phyloP scores from a whole-genome alignment of 305 asterid species.

The Fraxinus albicans region DNA sequence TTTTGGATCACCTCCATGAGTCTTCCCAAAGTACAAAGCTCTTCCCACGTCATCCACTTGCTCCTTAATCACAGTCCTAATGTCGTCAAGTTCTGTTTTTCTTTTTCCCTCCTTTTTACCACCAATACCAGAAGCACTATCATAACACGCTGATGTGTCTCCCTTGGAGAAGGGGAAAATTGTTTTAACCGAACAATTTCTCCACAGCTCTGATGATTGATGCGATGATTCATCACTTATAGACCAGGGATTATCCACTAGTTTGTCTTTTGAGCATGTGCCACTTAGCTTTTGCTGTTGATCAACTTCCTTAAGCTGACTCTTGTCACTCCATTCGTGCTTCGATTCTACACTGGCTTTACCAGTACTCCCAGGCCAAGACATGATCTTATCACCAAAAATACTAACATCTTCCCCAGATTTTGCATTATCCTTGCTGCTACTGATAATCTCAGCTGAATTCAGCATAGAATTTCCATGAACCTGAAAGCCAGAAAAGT shows the following conservation, averaged over 20 bases:
- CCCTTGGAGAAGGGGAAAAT: constrained; percentile 59
- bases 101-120: constrained; percentile 64
- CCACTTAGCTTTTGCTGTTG: constrained; percentile 41
- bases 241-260: constrained; percentile 51
- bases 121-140: constrained; percentile 33
- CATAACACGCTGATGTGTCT: constrained; percentile 68
- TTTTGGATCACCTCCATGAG: constrained; percentile 53
- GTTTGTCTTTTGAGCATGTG: constrained; percentile 43
- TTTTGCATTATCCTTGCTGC: constrained; percentile 45
- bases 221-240: constrained; percentile 42
- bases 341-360: constrained; percentile 36
- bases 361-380: constrained; percentile 55
- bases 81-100: constrained; percentile 51
- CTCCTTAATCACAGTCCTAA: constrained; percentile 68
- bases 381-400: constrained; percentile 53
- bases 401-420: constrained; percentile 45
- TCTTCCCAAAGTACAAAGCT: constrained; percentile 65
- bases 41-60: constrained; percentile 89
- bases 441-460: constrained; percentile 41
- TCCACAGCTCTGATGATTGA: constrained; percentile 52
- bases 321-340: constrained; percentile 37
- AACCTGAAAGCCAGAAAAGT: constrained; percentile 55
- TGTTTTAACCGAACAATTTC: constrained; percentile 73
- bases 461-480: constrained; percentile 44
- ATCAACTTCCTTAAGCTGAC: constrained; percentile 55